A percentile compares a stretch with the other conserved stretches of the same genome.
Evolutionary conservation across 768 basidiomycete genomes (phyloP).

Genomic region (Ramaria sp.): DNA sequence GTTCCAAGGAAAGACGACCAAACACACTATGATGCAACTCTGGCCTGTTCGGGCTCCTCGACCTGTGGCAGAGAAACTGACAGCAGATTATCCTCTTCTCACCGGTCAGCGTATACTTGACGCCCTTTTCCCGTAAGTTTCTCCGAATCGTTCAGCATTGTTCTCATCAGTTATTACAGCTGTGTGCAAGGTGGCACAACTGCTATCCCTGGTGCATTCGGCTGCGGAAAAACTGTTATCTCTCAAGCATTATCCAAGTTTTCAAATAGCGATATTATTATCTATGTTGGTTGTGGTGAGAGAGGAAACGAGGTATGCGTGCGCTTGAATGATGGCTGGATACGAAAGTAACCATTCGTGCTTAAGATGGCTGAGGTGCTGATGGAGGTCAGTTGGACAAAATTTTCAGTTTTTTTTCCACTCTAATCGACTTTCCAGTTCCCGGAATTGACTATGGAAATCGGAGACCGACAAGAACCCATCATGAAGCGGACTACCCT

Average conservation of each 20-base stretch:
- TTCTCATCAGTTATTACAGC: slow-evolving; percentile 25
- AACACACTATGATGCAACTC: slow-evolving; percentile 94
- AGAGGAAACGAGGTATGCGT: slow-evolving; percentile 82
- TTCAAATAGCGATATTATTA: slow-evolving; percentile 98
- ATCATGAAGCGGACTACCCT: slow-evolving; percentile 99
- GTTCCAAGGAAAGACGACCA: slow-evolving; percentile 87
- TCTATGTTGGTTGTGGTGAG: slow-evolving; percentile 98
- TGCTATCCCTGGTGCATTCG: slow-evolving; percentile 97
- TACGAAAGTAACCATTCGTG: slow-evolving; percentile 5
- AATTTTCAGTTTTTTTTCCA: background rate
- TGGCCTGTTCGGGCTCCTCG: slow-evolving; percentile 99
- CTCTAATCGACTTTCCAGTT: slow-evolving; percentile 30
- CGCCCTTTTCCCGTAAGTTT: slow-evolving; percentile 83
- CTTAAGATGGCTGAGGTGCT: slow-evolving; percentile 91
- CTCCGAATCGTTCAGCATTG: background rate
- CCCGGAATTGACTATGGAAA: slow-evolving; percentile 88
- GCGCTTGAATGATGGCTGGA: background rate
- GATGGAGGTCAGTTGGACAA: slow-evolving; percentile 65
- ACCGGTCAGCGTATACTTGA: slow-evolving; percentile 98
- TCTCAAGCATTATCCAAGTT: slow-evolving; percentile 97
- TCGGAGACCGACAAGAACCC: slow-evolving; percentile 88
- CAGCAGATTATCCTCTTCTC: slow-evolving; percentile 81
- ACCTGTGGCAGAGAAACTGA: slow-evolving; percentile 91
- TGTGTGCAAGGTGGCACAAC: slow-evolving; percentile 96
- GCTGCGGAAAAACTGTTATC: slow-evolving; percentile 98